Evolutionary conservation across 306 rosid species (phyloP), one percentile per base, ranked within the genome.

Genomic region (Canavalia gladiata): DNA sequence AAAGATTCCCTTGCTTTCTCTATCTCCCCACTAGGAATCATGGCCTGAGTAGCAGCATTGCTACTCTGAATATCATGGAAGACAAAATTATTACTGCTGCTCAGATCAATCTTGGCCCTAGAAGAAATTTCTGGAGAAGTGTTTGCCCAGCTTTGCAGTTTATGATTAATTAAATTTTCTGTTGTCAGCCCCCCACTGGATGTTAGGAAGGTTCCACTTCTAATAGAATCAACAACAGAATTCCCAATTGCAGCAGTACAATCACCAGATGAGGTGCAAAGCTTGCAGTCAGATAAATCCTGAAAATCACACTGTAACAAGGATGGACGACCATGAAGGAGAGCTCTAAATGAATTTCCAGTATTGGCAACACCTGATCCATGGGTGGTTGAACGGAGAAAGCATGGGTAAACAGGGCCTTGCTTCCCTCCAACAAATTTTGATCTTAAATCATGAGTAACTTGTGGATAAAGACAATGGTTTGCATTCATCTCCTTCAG

Each of bases 281-380:
- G 71, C 59, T 81, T 81, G 52, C 31, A 18, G 56, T 81, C 78
- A 25, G 64, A 43, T 68, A 74, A 57, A 37, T 68, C 79, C 39
- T 52, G 58, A 34, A 63, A 81, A 46, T 76, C 82, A 55, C 69
- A 2, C 34, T 80, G 71, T 29, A 77, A 64, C 59, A 47, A 39
- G 4, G 81, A 56, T 31, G 72, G 62, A 81, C 76, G 52, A 47
- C 76, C 59, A 85, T 59, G 18, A 64, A 76, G 82, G 59, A 54
- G 84, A 79, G 63, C 8, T 58, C 49, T 55, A 58, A 74, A 84
- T 59, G 77, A 74, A 50, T 56, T 81, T 71, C 76, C 80, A 69
- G 58, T 12, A 71, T 85, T 62, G 3, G 34, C 59, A 58, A 49
- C 55, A 55, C 50, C 54, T 51, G 75, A 62, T 52, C 55, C 81